These are phyloP conservation scores for Ascochyta fabae DNA, from an alignment of 2,329 filamentous ascomycete genomes.

Conservation along the genomic window DNA sequence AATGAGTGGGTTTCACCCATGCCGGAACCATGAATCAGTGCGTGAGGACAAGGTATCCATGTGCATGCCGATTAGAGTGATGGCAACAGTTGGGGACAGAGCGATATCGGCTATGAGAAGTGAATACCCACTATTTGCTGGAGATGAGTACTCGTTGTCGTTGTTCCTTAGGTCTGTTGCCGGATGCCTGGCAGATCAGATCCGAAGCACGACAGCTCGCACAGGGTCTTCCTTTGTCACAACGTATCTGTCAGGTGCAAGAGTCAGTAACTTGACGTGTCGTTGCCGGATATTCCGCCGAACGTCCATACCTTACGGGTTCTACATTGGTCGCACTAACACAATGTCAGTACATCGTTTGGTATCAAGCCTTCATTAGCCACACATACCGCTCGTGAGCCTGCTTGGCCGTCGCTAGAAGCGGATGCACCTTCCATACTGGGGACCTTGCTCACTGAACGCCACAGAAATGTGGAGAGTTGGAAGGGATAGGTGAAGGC, in stretches of 20 bases:
- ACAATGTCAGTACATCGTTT: background rate
- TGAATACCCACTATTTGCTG: slow-evolving; percentile 43
- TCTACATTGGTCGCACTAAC: slow-evolving; percentile 44
- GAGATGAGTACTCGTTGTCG: slow-evolving; percentile 46
- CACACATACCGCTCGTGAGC: slow-evolving; percentile 14
- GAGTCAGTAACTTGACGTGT: background rate
- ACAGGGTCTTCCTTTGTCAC: slow-evolving; percentile 43
- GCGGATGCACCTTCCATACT: slow-evolving; percentile 12
- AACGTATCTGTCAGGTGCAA: slow-evolving; percentile 28
- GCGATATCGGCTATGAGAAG: background rate
- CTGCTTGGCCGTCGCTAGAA: slow-evolving; percentile 10
- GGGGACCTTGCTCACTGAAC: background rate
- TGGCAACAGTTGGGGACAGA: background rate
- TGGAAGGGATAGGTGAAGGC: background rate
- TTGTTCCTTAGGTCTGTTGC: slow-evolving; percentile 28
- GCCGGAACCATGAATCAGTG: background rate
- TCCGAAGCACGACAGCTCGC: slow-evolving; percentile 46
- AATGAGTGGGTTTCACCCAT: background rate
- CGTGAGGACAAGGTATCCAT: background rate
- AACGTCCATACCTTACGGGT: slow-evolving; percentile 27
- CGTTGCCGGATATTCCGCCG: background rate
- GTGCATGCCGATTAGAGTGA: background rate
- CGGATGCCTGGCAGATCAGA: slow-evolving; percentile 44
- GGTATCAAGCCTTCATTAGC: background rate
- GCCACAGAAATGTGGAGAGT: slow-evolving; percentile 5